Percentiles rank a stretch among this genome's conserved stretches.
phyloP scores from a whole-genome alignment of 2,329 filamentous ascomycete genomes.

The Phaeosphaeriaceae sp. region DNA sequence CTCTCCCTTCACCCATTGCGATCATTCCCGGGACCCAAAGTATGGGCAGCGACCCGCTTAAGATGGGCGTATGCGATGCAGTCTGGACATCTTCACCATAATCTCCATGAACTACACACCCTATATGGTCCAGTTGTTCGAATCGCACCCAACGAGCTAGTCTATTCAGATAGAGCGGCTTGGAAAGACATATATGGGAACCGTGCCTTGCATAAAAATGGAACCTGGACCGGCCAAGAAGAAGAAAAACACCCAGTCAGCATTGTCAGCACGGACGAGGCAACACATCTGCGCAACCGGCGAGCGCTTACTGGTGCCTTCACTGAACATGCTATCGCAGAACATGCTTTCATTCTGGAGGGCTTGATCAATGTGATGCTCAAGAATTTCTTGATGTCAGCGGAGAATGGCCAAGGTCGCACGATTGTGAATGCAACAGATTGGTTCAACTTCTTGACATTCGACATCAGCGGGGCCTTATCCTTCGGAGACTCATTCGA shows the following conservation, averaged over 20 bases:
- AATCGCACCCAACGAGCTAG: conserved; percentile 56
- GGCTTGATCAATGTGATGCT: conserved; percentile 48
- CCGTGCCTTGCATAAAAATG: conserved; percentile 16
- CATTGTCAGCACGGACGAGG: conserved; percentile 20
- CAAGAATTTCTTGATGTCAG: conserved; percentile 33
- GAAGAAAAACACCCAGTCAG: conserved; percentile 14
- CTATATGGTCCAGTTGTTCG: conserved; percentile 54
- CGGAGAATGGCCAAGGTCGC: conserved; percentile 4
- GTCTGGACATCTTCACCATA: conserved; percentile 15
- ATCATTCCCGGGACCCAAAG: conserved; percentile 18
- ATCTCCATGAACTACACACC: conserved; percentile 18
- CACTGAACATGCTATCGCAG: conserved; percentile 50
- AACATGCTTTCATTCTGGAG: conserved; percentile 48
- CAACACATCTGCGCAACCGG: conserved; percentile 32
- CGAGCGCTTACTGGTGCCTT: conserved; percentile 51
- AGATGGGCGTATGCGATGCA: conserved; percentile 35
- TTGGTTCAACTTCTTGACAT: conserved; percentile 25
- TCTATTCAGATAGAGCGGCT: conserved; percentile 49
- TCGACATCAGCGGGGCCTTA: conserved; percentile 50
- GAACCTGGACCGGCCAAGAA: conserved; percentile 15
- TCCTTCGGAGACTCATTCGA: conserved; percentile 58
- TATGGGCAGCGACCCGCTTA: conserved; percentile 34
- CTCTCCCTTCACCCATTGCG: conserved; percentile 24
- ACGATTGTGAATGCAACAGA: conserved; percentile 22
- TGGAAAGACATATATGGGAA: conserved; percentile 55